Conservation (phyloP, 345 rosid genomes). For the Brassica incana region DNA sequence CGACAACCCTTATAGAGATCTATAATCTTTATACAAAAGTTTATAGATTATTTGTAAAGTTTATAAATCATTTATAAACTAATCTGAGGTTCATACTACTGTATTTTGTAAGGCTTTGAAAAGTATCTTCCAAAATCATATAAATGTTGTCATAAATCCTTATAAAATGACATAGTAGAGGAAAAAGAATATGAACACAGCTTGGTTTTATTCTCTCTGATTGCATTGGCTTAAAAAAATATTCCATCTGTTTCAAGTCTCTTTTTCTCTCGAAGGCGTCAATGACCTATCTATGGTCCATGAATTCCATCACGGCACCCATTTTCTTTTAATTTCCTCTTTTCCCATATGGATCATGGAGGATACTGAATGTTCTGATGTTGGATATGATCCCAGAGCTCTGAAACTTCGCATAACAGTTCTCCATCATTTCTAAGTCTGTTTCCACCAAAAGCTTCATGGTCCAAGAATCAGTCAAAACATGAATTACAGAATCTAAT, state of each 20-base stretch:
- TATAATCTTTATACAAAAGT: too few species aligned
- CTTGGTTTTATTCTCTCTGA: slow-evolving; percentile 65
- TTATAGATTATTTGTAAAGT: too few species aligned
- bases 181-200: too few species aligned
- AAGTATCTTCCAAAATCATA: too few species aligned
- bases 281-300: slow-evolving; percentile 84
- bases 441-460: slow-evolving; percentile 84
- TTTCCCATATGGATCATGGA: slow-evolving; percentile 83
- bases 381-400: slow-evolving; percentile 85
- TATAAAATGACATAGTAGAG: too few species aligned
- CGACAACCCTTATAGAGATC: too few species aligned
- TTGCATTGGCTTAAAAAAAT: slow-evolving; percentile 50
- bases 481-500: too few species aligned
- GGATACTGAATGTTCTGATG: slow-evolving; percentile 82
- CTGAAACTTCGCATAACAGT: slow-evolving; percentile 90
- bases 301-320: slow-evolving; percentile 85
- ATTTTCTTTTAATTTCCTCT: slow-evolving; percentile 68
- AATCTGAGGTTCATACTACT: too few species aligned
- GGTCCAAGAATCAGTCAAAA: slow-evolving; percentile 70
- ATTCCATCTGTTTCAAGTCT: slow-evolving; percentile 84
- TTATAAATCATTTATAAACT: too few species aligned
- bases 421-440: slow-evolving; percentile 87
- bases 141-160: too few species aligned
- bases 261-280: slow-evolving; percentile 88
- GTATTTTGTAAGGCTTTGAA: too few species aligned